Conservation (phyloP, 345 rosid species). For the Pugionium dolabratum region DNA sequence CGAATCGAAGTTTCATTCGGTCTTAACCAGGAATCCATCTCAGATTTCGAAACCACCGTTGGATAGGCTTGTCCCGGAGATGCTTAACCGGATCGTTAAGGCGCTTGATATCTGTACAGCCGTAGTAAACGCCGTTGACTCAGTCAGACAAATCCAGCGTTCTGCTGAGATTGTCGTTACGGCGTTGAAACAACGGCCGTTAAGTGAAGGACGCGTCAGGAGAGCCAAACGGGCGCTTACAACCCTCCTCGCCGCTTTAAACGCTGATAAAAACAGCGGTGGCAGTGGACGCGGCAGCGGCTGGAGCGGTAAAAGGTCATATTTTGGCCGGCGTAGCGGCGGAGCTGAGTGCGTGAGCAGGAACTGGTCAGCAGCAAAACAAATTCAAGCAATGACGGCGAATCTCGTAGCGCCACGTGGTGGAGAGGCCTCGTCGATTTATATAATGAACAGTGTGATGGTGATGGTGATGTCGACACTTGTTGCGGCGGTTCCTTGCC, state of each 20-base stretch:
- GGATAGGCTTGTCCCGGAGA: conserved; percentile 73
- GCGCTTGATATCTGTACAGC: conserved; percentile 82
- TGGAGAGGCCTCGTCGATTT: conserved; percentile 55
- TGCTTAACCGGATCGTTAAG: conserved; percentile 74
- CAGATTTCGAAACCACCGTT: conserved; percentile 74
- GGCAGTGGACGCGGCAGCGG: conserved; percentile 22
- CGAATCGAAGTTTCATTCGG: conserved; percentile 84
- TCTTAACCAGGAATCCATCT: conserved; percentile 53
- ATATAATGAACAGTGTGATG: conserved; percentile 59
- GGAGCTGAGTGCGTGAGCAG: conserved; percentile 52
- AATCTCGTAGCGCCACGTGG: conserved; percentile 79
- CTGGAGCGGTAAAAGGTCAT: conserved; percentile 56
- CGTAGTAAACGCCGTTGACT: conserved; percentile 67
- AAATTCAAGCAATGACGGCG: conserved; percentile 75
- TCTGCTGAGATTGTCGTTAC: conserved; percentile 71
- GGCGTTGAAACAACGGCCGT: conserved; percentile 64
- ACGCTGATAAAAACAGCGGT: conserved; percentile 35
- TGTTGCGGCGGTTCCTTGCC: conserved; percentile 84
- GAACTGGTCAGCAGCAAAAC: conserved; percentile 92
- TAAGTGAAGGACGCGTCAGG: conserved; percentile 74
- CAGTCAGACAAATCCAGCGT: conserved; percentile 63
- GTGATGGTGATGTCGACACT: conserved; percentile 75
- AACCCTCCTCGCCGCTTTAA: conserved; percentile 46
- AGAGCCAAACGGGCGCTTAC: conserved; percentile 73
- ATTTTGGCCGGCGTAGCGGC: conserved; percentile 64